Evolutionary conservation across 2,329 filamentous ascomycete species (phyloP).

Genomic region (Fusarium equiseti): DNA sequence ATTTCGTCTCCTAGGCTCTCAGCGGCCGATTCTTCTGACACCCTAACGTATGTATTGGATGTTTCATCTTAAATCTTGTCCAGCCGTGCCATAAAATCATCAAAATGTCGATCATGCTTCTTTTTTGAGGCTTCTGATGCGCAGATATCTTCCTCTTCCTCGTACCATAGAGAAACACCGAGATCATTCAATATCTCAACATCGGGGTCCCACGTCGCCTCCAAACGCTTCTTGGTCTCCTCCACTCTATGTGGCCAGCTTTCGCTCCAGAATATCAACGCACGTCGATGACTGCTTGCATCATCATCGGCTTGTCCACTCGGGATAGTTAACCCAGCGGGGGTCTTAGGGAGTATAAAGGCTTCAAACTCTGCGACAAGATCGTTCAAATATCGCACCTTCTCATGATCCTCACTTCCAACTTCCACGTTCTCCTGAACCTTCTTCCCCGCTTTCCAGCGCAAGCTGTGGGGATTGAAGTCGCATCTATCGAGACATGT

Average conservation of each 20-base stretch:
- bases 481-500: background rate
- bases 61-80: background rate
- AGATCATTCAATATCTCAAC: background rate
- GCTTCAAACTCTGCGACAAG: background rate
- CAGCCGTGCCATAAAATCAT: background rate
- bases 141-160: background rate
- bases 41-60: too few relatives aligned
- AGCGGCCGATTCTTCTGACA: rapidly evolving
- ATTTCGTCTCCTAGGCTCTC: too few relatives aligned
- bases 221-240: background rate
- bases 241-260: background rate
- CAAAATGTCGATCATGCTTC: background rate
- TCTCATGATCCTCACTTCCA: background rate
- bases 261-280: background rate
- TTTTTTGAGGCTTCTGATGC: background rate
- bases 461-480: too few relatives aligned
- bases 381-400: background rate
- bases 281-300: too few relatives aligned
- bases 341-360: background rate
- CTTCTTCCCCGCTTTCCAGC: too few relatives aligned
- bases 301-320: too few relatives aligned
- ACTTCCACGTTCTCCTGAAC: too few relatives aligned
- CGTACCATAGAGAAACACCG: background rate
- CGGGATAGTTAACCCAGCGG: rapidly evolving
- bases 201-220: background rate